These are phyloP conservation scores for Arabidopsis arenosa DNA, from an alignment of 345 rosid species.

Conservation along the genomic window DNA sequence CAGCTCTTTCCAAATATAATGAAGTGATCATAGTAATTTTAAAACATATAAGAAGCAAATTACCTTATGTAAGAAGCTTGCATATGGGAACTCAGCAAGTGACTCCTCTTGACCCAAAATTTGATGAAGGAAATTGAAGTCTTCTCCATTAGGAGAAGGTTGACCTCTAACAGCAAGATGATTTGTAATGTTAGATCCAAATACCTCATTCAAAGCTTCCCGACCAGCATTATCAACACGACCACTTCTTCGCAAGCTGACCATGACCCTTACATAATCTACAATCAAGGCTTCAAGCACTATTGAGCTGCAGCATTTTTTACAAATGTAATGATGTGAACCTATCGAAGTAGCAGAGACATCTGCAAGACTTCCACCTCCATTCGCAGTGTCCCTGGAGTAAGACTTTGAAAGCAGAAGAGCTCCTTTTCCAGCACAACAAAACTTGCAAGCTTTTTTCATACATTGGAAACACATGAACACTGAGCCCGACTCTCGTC, in stretches of 20 bases:
- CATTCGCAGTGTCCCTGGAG: constrained; percentile 66
- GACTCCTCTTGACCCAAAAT: constrained; percentile 75
- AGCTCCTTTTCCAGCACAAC: constrained; percentile 95
- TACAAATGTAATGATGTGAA: constrained; percentile 70
- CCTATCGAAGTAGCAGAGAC: constrained; percentile 55
- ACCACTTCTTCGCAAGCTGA: constrained; percentile 73
- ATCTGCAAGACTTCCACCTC: constrained; percentile 68
- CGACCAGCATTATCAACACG: constrained; percentile 71
- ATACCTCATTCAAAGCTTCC: constrained; percentile 67
- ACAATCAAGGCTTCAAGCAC: constrained; percentile 80
- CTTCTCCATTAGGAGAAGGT: constrained; percentile 45
- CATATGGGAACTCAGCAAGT: constrained; percentile 91
- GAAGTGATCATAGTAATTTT: constrained; percentile 5
- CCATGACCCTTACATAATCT: constrained; percentile 86
- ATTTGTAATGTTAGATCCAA: constrained; percentile 56
- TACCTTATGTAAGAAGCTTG: constrained; percentile 80
- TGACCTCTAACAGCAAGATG: constrained; percentile 50
- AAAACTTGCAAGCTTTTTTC: constrained; percentile 79
- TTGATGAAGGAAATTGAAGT: constrained; percentile 49
- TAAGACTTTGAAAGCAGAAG: constrained; percentile 60
- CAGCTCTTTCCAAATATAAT: constrained; percentile 1
- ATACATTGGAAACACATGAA: constrained; percentile 70
- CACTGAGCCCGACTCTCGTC: constrained; percentile 51
- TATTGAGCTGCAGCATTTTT: constrained; percentile 68
- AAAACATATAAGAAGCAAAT: not conserved